These are phyloP conservation scores for Pleurotus salmoneostramineus DNA, from an alignment of 768 basidiomycete species.

Conservation along the genomic window DNA sequence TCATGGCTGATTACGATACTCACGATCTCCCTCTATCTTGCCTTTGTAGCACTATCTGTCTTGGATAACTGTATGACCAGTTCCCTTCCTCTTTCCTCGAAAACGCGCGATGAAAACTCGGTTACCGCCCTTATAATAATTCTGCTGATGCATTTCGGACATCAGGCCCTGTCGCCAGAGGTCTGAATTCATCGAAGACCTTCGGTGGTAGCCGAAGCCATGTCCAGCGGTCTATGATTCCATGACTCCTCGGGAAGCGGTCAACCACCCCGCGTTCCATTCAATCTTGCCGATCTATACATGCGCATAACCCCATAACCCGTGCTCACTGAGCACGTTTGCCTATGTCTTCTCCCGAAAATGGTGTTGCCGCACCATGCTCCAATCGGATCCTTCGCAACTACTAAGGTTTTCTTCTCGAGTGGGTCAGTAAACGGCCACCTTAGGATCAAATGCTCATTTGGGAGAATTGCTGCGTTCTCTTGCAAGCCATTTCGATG, in stretches of 20 bases:
- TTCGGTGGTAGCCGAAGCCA: neutral
- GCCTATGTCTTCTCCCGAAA: neutral
- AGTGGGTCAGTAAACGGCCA: neutral
- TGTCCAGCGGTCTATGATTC: neutral
- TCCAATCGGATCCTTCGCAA: neutral
- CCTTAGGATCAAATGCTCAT: neutral
- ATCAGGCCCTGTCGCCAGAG: too few species aligned
- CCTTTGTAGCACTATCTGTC: neutral
- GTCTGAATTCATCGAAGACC: neutral
- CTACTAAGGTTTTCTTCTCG: neutral
- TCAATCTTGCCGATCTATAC: neutral
- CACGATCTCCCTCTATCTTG: too few species aligned
- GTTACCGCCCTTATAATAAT: too few species aligned
- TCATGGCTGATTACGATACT: constrained; percentile 5
- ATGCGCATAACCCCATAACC: neutral
- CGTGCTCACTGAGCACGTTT: neutral
- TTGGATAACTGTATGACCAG: neutral
- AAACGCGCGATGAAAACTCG: too few species aligned
- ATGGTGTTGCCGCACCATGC: neutral
- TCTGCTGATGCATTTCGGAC: too few species aligned
- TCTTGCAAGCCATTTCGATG: neutral
- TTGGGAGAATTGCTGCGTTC: neutral
- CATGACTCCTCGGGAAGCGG: neutral
- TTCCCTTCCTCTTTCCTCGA: too few species aligned
- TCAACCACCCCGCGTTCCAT: neutral